Base-by-base conservation (phyloP, 305 asterid species). In the Salvia sclarea region DNA sequence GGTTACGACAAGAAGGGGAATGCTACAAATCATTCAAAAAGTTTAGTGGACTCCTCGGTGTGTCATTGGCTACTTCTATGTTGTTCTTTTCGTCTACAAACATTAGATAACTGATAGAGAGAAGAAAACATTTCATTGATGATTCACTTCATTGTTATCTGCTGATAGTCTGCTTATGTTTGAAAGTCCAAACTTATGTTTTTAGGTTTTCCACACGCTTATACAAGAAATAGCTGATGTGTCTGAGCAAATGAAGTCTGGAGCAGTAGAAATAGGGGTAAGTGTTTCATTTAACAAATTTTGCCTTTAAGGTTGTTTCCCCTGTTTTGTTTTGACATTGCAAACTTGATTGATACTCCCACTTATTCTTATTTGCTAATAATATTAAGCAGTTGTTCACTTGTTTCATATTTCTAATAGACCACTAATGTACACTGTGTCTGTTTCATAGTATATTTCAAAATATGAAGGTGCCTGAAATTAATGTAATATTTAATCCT, bases 201-300 rank as follows among this genome's bases (percentile, higher is more conserved):
- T 37, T 68, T 85, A 93, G 98, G 95, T 76, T 64, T 88, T 93
- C 64, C 88, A 83, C 67, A 74, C 85, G 69, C 87, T 90, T 49
- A 72, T 93, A 55, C 81, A 84, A 85, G 89, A 86, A 50, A 73
- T 85, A 69, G 83, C 80, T 20, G 22, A 73, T 67, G 68, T 69
- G 49, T 52, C 67, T 57, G 72, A 67, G 30, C 76, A 68, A 64
- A 50, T 69, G 68, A 78, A 77, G 17, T 72, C 86, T 70, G 79
- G 75, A 65, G 77, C 73, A 66, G 52, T 71, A 37, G 79, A 75
- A 71, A 72, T 78, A 43, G 73, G 67, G 83, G 97, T 92, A 41
- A 69, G 81, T 60, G 67, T 57, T n/a, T 30, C 6, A 6, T 12
- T 22, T 47, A 52, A 62, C 58, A 21, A 9, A 20, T 24, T 72